Evolutionary conservation across 495 filamentous ascomycete species (phyloP).

Genomic region (Cryomyces minteri): DNA sequence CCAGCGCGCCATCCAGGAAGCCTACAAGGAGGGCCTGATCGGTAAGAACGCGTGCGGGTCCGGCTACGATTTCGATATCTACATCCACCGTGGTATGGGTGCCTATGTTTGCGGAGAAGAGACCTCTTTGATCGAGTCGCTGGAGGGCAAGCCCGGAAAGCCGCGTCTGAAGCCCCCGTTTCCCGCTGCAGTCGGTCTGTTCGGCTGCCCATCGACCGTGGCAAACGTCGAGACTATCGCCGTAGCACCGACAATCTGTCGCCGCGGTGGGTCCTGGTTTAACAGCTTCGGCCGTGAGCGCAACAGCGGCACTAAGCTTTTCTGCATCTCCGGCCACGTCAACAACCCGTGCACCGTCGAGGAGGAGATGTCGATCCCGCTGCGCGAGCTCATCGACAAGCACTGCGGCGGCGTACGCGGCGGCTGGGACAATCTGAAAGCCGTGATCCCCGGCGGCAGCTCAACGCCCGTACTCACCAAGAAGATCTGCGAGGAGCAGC

Average conservation of each 20-base stretch:
- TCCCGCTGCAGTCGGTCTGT: constrained; percentile 89
- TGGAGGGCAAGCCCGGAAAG: constrained; percentile 97
- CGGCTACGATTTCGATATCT: constrained; percentile 96
- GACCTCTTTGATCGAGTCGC: constrained; percentile 90
- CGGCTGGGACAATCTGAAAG: constrained; percentile 93
- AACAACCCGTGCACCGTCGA: constrained; percentile 97
- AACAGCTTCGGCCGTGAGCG: constrained; percentile 80
- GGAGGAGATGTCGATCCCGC: constrained; percentile 94
- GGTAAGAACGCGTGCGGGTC: constrained; percentile 95
- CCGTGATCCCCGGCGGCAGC: constrained; percentile 88
- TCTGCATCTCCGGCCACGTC: constrained; percentile 96
- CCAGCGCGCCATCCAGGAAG: constrained; percentile 91
- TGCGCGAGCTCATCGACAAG: constrained; percentile 88
- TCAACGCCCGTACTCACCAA: constrained; percentile 92
- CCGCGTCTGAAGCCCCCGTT: constrained; percentile 96
- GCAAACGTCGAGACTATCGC: constrained; percentile 96
- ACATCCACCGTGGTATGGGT: constrained; percentile 88
- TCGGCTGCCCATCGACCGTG: constrained; percentile 94
- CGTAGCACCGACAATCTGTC: constrained; percentile 89
- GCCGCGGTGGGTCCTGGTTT: constrained; percentile 86
- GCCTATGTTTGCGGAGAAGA: constrained; percentile 98
- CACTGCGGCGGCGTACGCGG: constrained; percentile 94
- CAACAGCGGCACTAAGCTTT: constrained; percentile 93
- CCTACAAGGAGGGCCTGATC: constrained; percentile 80
- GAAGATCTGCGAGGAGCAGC: constrained; percentile 69